phyloP scores from a whole-genome alignment of 2,329 filamentous ascomycete species.

The Phaeophleospora eucalypticola region DNA sequence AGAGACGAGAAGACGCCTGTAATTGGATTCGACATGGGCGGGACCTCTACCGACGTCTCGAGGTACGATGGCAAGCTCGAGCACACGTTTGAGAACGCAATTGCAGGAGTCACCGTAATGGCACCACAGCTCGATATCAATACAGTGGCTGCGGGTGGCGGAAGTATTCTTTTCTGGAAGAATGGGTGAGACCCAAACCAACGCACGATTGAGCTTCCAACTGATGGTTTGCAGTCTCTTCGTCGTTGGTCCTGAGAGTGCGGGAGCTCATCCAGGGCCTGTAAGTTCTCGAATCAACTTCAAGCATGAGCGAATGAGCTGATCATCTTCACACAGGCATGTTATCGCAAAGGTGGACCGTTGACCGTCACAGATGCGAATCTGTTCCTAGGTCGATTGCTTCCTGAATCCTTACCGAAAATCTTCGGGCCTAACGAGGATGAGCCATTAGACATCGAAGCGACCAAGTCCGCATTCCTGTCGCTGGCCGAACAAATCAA shows the following conservation, averaged over 20 bases:
- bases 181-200: constrained; percentile 53
- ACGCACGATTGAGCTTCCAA: constrained; percentile 67
- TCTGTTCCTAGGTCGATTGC: constrained; percentile 31
- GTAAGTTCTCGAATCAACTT: neutral
- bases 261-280: constrained; percentile 31
- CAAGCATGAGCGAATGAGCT: too few species aligned
- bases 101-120: constrained; percentile 32
- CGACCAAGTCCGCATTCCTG: constrained; percentile 14
- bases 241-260: constrained; percentile 20
- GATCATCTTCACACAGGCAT: constrained; percentile 12
- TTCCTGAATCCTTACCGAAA: constrained; percentile 31
- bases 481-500: constrained; percentile 22
- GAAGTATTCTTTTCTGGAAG: constrained; percentile 36
- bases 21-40: constrained; percentile 29
- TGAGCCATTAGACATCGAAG: constrained; percentile 21
- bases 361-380: constrained; percentile 36
- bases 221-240: constrained; percentile 6
- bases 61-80: constrained; percentile 32
- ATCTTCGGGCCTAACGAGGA: constrained; percentile 34
- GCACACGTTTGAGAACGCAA: constrained; percentile 33
- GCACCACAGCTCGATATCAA: constrained; percentile 33
- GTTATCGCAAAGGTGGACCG: constrained; percentile 35
- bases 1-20: constrained; percentile 23
- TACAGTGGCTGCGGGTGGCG: constrained; percentile 45
- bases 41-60: constrained; percentile 34